A percentile compares a stretch with the other conserved stretches of the same genome.
Evolutionary conservation across 2,329 filamentous ascomycete species (phyloP).

Genomic region (Xylariaceae sp.): DNA sequence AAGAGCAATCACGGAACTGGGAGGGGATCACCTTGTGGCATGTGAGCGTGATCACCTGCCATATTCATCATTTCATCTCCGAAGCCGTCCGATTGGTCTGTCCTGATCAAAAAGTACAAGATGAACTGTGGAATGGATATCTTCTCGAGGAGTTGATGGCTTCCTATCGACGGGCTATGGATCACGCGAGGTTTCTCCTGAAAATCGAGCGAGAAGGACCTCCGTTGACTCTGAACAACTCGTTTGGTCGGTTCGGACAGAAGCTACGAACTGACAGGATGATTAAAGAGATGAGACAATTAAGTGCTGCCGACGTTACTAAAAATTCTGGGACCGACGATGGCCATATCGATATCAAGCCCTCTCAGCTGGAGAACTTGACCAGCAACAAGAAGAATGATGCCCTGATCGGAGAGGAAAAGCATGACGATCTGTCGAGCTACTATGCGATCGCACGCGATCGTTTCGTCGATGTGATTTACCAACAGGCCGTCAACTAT

Average conservation of each 20-base stretch:
- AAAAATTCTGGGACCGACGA: no score
- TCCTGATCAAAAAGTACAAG: conserved; percentile 36
- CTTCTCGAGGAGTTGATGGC: conserved; percentile 39
- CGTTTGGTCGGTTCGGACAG: conserved; percentile 38
- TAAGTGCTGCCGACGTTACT: neutral
- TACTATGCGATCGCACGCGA: conserved; percentile 59
- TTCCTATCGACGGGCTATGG: conserved; percentile 40
- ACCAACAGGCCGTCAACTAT: conserved; percentile 51
- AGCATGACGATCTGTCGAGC: conserved; percentile 51
- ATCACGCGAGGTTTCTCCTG: conserved; percentile 42
- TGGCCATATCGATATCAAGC: neutral
- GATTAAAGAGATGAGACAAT: conserved; percentile 9
- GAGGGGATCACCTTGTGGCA: conserved; percentile 38
- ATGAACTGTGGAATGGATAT: conserved; percentile 34
- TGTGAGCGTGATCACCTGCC: conserved; percentile 38
- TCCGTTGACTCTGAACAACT: conserved; percentile 45
- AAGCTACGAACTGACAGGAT: conserved; percentile 25
- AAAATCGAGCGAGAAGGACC: conserved; percentile 41
- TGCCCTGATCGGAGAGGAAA: conserved; percentile 39
- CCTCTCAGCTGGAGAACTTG: conserved; percentile 20
- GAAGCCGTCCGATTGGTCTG: conserved; percentile 37
- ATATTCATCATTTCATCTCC: conserved; percentile 42
- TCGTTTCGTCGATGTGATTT: conserved; percentile 59
- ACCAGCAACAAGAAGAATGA: conserved; percentile 27
- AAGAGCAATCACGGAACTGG: conserved; percentile 47